These are phyloP conservation scores for Aspergillus ellipticus DNA, from an alignment of 495 filamentous ascomycete genomes.

Conservation along the genomic window DNA sequence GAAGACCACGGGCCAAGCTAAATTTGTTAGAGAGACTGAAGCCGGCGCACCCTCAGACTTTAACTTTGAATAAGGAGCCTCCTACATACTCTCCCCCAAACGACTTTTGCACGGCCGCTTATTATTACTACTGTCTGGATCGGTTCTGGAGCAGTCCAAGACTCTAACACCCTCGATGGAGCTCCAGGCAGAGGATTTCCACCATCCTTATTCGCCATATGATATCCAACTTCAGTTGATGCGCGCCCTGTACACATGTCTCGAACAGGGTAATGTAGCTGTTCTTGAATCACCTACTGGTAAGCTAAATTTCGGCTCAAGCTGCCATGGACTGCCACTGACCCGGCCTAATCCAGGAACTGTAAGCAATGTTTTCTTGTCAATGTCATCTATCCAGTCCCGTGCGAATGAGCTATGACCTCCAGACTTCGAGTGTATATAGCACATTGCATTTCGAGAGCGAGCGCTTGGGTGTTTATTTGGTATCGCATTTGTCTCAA, in stretches of 20 bases:
- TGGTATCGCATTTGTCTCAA: too few relatives aligned
- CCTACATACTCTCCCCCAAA: too few relatives aligned
- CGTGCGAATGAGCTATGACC: too few relatives aligned
- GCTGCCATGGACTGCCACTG: neutral
- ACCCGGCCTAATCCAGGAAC: slow-evolving; percentile 32
- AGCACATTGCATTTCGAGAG: neutral
- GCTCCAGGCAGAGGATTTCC: slow-evolving; percentile 55
- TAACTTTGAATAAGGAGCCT: too few relatives aligned
- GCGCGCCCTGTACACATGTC: slow-evolving; percentile 75
- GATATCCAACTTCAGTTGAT: slow-evolving; percentile 88
- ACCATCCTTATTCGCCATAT: slow-evolving; percentile 92
- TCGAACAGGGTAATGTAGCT: slow-evolving; percentile 76
- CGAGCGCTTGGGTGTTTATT: too few relatives aligned
- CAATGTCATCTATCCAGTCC: neutral
- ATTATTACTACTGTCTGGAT: neutral
- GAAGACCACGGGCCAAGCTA: too few relatives aligned
- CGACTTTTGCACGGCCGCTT: neutral
- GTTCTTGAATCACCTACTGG: slow-evolving; percentile 95
- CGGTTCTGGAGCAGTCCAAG: neutral
- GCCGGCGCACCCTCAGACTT: too few relatives aligned
- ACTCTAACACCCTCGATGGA: slow-evolving; percentile 14
- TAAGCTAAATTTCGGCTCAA: slow-evolving; percentile 19
- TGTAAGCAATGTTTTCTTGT: slow-evolving; percentile 25
- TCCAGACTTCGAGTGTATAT: neutral
- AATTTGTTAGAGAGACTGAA: too few relatives aligned